A percentile compares a stretch with the other conserved stretches of the same genome.
Conservation (phyloP, 2,329 filamentous ascomycete genomes). For the Rachicladosporium sp. region DNA sequence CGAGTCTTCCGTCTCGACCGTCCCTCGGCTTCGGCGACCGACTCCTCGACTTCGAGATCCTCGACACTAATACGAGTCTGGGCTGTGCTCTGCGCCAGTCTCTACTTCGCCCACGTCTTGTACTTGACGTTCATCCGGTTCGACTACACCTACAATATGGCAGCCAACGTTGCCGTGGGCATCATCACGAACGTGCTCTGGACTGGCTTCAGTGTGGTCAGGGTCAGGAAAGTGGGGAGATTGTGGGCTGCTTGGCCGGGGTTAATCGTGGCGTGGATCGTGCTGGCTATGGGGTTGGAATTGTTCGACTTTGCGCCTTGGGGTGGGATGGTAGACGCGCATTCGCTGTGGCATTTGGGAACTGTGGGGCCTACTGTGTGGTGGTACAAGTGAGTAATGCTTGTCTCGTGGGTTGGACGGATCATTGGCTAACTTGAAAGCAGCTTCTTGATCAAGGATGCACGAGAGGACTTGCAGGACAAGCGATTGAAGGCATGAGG, state of each 20-base stretch:
- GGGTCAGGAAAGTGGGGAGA: conserved; percentile 59
- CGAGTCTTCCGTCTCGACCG: conserved; percentile 73
- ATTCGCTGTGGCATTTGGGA: conserved; percentile 89
- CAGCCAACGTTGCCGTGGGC: conserved; percentile 76
- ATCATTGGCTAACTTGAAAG: conserved; percentile 5
- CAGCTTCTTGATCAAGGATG: conserved; percentile 79
- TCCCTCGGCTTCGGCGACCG: conserved; percentile 28
- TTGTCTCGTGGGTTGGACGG: background rate
- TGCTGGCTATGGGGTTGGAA: conserved; percentile 90
- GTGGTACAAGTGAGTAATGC: conserved; percentile 77
- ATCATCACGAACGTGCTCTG: conserved; percentile 72
- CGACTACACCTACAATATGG: conserved; percentile 98
- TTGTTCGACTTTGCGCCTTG: conserved; percentile 85
- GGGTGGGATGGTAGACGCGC: conserved; percentile 74
- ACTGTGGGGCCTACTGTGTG: conserved; percentile 78
- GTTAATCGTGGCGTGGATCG: conserved; percentile 81
- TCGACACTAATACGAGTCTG: conserved; percentile 53
- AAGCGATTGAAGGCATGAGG: conserved; percentile 58
- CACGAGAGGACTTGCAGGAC: conserved; percentile 66
- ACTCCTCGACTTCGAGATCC: conserved; percentile 8
- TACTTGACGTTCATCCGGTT: conserved; percentile 80
- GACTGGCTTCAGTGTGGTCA: conserved; percentile 67
- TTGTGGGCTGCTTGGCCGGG: conserved; percentile 83
- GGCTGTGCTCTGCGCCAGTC: conserved; percentile 56
- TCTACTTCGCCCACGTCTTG: conserved; percentile 66